Conservation (phyloP, 179 eudicot genomes). For the Beta corolliflora region DNA sequence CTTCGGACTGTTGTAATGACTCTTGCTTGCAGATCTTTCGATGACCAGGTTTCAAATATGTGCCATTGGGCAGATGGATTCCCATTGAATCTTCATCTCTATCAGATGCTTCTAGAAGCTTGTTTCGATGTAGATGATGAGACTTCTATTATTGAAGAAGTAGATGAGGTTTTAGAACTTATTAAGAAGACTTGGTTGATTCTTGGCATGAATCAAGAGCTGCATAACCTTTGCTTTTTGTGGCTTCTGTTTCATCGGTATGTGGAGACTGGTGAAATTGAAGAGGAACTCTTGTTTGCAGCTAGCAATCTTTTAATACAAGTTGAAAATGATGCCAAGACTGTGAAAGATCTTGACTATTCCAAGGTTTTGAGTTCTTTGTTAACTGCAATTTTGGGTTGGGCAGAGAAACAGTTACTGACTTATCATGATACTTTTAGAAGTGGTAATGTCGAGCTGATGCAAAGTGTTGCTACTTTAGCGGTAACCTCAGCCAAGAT, state of each 20-base stretch:
- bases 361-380: slow-evolving; percentile 56
- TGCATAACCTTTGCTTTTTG: slow-evolving; percentile 77
- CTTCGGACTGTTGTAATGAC: slow-evolving; percentile 59
- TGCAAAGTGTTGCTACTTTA: slow-evolving; percentile 70
- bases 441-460: slow-evolving; percentile 52
- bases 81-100: slow-evolving; percentile 75
- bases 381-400: slow-evolving; percentile 55
- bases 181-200: slow-evolving; percentile 85
- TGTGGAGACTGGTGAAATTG: slow-evolving; percentile 67
- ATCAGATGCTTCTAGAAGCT: slow-evolving; percentile 73
- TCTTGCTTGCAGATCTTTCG: slow-evolving; percentile 78
- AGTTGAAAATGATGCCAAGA: slow-evolving; percentile 68
- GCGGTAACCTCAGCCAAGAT: slow-evolving; percentile 63
- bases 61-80: slow-evolving; percentile 98
- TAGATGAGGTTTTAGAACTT: slow-evolving; percentile 84
- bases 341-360: slow-evolving; percentile 50
- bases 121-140: slow-evolving; percentile 81
- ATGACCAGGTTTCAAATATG: slow-evolving; percentile 55
- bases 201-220: slow-evolving; percentile 67
- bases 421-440: slow-evolving; percentile 76
- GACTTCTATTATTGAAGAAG: slow-evolving; percentile 69
- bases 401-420: slow-evolving; percentile 78
- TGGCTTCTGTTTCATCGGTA: slow-evolving; percentile 80
- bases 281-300: slow-evolving; percentile 76
- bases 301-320: slow-evolving; percentile 66